phyloP scores from a whole-genome alignment of 805 yeast genomes.

The Sungouiozyma ichnusensis region DNA sequence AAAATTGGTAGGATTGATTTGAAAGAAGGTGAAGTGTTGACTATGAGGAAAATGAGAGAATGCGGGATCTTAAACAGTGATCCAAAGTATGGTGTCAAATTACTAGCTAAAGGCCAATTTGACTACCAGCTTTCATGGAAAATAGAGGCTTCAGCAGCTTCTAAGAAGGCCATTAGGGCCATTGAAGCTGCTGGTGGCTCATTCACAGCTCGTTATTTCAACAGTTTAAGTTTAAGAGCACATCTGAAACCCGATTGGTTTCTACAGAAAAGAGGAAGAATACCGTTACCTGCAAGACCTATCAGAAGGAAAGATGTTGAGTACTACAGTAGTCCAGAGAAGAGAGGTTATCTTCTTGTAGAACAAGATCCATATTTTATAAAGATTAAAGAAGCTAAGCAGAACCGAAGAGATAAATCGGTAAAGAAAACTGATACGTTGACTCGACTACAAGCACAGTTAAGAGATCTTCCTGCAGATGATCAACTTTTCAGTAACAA shows the following conservation, averaged over 20 bases:
- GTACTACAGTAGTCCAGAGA: constrained; percentile 59
- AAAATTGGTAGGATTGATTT: constrained; percentile 53
- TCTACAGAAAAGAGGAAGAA: constrained; percentile 57
- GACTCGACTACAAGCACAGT: constrained; percentile 6
- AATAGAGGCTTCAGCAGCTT: constrained; percentile 77
- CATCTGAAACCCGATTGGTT: constrained; percentile 69
- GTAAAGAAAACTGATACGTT: constrained; percentile 8
- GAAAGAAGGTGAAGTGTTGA: constrained; percentile 49
- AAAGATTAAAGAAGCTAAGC: constrained; percentile 15
- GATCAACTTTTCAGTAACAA: neutral
- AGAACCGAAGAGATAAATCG: constrained; percentile 10
- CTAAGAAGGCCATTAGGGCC: constrained; percentile 58
- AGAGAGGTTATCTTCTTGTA: constrained; percentile 63
- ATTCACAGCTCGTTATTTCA: constrained; percentile 63
- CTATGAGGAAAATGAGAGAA: constrained; percentile 68
- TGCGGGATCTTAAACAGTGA: constrained; percentile 64
- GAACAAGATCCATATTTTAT: constrained; percentile 26
- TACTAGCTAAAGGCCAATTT: constrained; percentile 58
- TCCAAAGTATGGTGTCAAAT: constrained; percentile 68
- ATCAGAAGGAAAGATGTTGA: constrained; percentile 69
- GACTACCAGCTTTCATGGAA: constrained; percentile 47
- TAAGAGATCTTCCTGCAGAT: neutral
- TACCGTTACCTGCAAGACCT: constrained; percentile 83
- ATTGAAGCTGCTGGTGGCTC: constrained; percentile 68
- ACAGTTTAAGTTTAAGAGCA: constrained; percentile 57